Evolutionary conservation across 2,329 filamentous ascomycete genomes (phyloP), one percentile per base, ranked within the genome.

Genomic region (Aureobasidium leucospermi): DNA sequence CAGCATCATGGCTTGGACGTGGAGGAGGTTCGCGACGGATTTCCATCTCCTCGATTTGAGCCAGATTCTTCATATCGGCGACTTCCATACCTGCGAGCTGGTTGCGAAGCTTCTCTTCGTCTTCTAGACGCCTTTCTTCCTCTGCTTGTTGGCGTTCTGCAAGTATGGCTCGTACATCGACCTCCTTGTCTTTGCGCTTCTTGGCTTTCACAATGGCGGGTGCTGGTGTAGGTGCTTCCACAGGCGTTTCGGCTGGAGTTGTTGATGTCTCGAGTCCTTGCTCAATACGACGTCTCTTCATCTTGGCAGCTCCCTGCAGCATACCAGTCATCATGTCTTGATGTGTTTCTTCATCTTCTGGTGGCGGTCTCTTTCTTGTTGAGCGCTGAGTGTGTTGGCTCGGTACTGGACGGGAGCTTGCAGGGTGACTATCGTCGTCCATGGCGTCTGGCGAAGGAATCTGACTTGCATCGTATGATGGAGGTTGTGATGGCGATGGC

Each of bases 211-310:
- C 67, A 67, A 55, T 72, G 5, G 10, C 23, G 1, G 53, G 38
- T 42, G 43, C 49, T 32, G 42, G 34, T 2, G 43, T 29, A 9
- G 29, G 6, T 41, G 66, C 62, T 38, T 47, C 47, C 7, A 11
- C 28, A 4, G 42, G 32, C 8, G 42, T 19, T 48, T 28, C 31
- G 2, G 45, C 19, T 10, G 32, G 36, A 11, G 36, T 39, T 47
- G 23, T 48, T 23, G 51, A 45, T 41, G 28, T 15, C 23, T 51
- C 47, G 0, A 38, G 32, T 29, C 63, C 38, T 39, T 80, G 79
- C 62, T 83, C 85, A 19, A 89, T 78, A 29, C 87, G 85, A 23
- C 88, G 85, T n/a, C 86, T 84, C 71, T 96, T 97, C 69, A 91
- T 83, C 5, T 85, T 85, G 31, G 87, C 85, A 3, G 89, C 85